phyloP scores from a whole-genome alignment of 495 filamentous ascomycete species.

The Hyaloscypha variabilis region DNA sequence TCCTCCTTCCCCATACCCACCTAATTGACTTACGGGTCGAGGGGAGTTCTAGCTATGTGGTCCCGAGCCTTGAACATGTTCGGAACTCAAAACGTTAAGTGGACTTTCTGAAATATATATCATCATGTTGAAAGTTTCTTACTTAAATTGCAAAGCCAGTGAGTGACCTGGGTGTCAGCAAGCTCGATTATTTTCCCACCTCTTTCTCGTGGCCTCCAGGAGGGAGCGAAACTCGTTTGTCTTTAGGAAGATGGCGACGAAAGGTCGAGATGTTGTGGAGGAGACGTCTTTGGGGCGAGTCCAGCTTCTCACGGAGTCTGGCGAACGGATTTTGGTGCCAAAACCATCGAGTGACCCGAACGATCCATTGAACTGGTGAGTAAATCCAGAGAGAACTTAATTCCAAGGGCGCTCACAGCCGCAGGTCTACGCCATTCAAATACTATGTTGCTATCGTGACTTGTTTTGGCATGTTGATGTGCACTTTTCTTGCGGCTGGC shows the following conservation, averaged over 20 bases:
- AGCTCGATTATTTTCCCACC: neutral
- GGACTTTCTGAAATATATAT: neutral
- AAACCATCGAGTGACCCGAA: slow-evolving; percentile 59
- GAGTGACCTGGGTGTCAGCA: slow-evolving; percentile 4
- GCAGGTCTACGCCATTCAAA: slow-evolving; percentile 50
- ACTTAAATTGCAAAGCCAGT: neutral
- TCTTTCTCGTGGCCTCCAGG: slow-evolving; percentile 11
- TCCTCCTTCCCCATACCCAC: neutral
- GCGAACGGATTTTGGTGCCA: slow-evolving; percentile 57
- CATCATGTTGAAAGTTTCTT: neutral
- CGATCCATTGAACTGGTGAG: neutral
- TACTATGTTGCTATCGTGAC: slow-evolving; percentile 51
- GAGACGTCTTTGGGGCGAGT: slow-evolving; percentile 17
- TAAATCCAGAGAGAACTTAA: slow-evolving; percentile 23
- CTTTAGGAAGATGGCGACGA: slow-evolving; percentile 3
- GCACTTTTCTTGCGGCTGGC: slow-evolving; percentile 56
- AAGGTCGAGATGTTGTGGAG: slow-evolving; percentile 1
- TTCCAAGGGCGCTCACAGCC: neutral
- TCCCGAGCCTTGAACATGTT: neutral
- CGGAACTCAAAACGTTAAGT: neutral
- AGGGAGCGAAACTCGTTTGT: slow-evolving; percentile 9
- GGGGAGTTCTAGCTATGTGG: neutral
- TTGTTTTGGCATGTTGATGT: slow-evolving; percentile 53
- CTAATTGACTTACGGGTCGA: neutral
- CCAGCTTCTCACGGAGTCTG: slow-evolving; percentile 15